Conservation (phyloP, 306 rosid genomes). For the Lagenaria siceraria region DNA sequence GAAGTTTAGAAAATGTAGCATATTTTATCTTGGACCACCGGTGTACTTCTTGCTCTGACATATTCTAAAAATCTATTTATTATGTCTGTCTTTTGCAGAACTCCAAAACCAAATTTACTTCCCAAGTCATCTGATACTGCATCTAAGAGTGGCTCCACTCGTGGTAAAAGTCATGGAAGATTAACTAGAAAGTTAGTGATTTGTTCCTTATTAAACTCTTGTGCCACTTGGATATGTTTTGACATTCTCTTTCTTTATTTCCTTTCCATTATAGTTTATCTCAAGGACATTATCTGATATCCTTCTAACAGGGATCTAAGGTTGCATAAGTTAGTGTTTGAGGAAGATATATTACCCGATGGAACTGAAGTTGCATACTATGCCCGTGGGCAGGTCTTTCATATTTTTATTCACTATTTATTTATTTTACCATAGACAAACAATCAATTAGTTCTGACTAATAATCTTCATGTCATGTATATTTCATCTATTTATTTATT, state of each 20-base stretch:
- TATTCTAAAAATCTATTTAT: background rate
- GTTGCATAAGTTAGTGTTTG: slow-evolving; percentile 81
- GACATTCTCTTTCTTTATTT: background rate
- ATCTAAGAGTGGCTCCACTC: slow-evolving; percentile 39
- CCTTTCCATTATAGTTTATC: background rate
- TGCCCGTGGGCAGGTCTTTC: slow-evolving; percentile 61
- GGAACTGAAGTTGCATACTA: slow-evolving; percentile 80
- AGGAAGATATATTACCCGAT: slow-evolving; percentile 59
- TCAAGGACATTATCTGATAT: background rate
- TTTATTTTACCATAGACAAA: background rate
- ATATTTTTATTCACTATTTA: background rate
- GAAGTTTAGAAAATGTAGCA: background rate
- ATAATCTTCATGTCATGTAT: background rate
- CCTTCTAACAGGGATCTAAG: slow-evolving; percentile 57
- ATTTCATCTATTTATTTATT: background rate
- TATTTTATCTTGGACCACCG: background rate
- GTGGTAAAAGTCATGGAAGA: slow-evolving; percentile 65
- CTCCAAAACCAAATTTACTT: slow-evolving; percentile 26
- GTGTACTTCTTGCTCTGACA: background rate
- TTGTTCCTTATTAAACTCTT: background rate
- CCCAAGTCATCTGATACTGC: slow-evolving; percentile 24
- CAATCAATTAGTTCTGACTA: background rate
- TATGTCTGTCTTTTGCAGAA: slow-evolving; percentile 21
- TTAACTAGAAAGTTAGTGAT: slow-evolving; percentile 65
- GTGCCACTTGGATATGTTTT: background rate